These are phyloP conservation scores for Plasmodium malariae DNA, from an alignment of 169 alveolate species.

Conservation along the genomic window DNA sequence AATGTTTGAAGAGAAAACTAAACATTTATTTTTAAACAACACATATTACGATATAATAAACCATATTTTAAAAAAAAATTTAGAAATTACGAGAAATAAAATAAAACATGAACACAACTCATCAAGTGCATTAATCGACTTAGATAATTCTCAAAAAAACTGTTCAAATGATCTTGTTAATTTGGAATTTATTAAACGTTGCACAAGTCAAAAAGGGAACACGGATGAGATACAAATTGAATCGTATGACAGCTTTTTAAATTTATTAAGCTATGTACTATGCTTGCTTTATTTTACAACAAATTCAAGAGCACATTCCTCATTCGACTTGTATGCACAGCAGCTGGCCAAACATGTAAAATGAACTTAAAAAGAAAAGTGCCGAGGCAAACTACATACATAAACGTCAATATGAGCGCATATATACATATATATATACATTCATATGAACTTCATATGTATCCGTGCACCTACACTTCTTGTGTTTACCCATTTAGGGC, in stretches of 20 bases:
- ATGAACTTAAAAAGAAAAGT: slow-evolving; percentile 4
- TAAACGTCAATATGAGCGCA: not conserved
- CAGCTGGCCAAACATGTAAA: slow-evolving; percentile 68
- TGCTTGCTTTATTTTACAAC: slow-evolving; percentile 67
- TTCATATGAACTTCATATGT: no score
- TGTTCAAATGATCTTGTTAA: slow-evolving; percentile 18
- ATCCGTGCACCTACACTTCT: no score
- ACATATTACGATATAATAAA: slow-evolving; percentile 41
- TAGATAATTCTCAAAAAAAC: not conserved
- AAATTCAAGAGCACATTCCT: slow-evolving; percentile 44
- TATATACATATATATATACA: not conserved
- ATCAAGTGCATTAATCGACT: not conserved
- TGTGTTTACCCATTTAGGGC: no score
- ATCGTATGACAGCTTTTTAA: slow-evolving; percentile 45
- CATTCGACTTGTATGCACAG: slow-evolving; percentile 62
- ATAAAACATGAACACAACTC: not conserved
- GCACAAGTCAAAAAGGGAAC: not conserved
- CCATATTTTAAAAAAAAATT: slow-evolving; percentile 49
- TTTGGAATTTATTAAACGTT: not conserved
- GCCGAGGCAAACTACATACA: not conserved
- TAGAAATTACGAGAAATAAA: slow-evolving; percentile 52
- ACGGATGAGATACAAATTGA: not conserved
- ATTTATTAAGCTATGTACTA: slow-evolving; percentile 27
- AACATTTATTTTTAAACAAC: slow-evolving; percentile 20
- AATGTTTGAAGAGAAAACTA: slow-evolving; percentile 2